Percentiles rank a stretch among this genome's conserved stretches.
Evolutionary conservation across 352 stramenopile species (phyloP).

Genomic region (Globisporangium heterothallicum): DNA sequence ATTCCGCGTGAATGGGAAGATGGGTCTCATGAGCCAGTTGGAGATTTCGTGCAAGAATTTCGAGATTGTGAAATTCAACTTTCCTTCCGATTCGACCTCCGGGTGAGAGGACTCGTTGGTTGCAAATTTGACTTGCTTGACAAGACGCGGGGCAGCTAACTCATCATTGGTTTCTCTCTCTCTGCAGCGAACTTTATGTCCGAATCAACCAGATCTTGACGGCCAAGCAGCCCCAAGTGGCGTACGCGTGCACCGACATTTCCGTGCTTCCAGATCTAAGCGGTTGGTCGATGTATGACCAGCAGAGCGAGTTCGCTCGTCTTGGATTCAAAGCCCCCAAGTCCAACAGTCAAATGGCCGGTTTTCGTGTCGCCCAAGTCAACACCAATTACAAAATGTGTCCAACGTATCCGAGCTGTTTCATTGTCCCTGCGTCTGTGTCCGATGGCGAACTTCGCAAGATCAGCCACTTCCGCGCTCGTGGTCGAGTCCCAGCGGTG

Average conservation of each 20-base stretch:
- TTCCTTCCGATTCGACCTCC: constrained; percentile 53
- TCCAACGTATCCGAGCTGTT: constrained; percentile 67
- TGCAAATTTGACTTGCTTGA: no score
- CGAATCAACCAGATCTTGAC: constrained; percentile 57
- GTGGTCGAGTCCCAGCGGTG: constrained; percentile 89
- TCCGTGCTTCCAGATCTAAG: constrained; percentile 31
- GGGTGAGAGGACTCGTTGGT: constrained; percentile 20
- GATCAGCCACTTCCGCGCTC: constrained; percentile 88
- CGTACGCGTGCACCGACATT: constrained; percentile 37
- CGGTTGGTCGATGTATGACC: constrained; percentile 57
- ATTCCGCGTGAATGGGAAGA: constrained; percentile 33
- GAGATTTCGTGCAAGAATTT: constrained; percentile 88
- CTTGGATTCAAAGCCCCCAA: constrained; percentile 47
- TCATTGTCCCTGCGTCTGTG: constrained; percentile 90
- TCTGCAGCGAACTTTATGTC: constrained; percentile 50
- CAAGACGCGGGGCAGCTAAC: neutral
- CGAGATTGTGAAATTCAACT: constrained; percentile 74
- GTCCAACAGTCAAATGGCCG: constrained; percentile 25
- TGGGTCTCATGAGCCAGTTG: constrained; percentile 51
- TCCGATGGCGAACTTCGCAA: constrained; percentile 88
- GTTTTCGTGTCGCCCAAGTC: constrained; percentile 59
- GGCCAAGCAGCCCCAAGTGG: constrained; percentile 42
- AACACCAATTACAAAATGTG: constrained; percentile 81
- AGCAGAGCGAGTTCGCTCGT: constrained; percentile 49
- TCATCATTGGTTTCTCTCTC: neutral